Base-by-base conservation (phyloP, 108 stramenopile species). In the Seminavis robusta region DNA sequence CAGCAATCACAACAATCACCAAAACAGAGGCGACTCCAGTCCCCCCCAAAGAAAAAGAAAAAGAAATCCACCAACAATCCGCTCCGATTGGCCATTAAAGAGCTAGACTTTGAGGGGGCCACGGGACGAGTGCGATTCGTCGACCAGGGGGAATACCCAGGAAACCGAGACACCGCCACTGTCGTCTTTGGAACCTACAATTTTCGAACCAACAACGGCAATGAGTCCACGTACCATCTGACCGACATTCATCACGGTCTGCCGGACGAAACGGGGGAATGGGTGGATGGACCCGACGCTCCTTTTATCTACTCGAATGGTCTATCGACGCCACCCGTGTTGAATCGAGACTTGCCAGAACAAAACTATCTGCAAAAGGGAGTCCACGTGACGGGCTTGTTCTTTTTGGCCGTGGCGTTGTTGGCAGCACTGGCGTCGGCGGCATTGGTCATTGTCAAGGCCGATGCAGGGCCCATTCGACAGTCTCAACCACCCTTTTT, bases 401-500 rank as follows among this genome's bases (percentile, higher is more conserved):
- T 16, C 42, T 43, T 5, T 21, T 43, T 16, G 42, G 42, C 5
- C 17, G 17, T 43, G 6, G 20, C 10, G 42, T 16, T 43, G 17
- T 43, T 6, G 17, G 10, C 4, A 21, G 20, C 10, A n/a, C 21
- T 11, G 17, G n/a, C n/a, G n/a, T 21, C 4, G 17, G 42, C 15
- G n/a, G 15, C 21, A n/a, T 43, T 16, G 42, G 42, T 43, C 10
- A 4, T 43, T 10, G 9, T 43, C 6, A 21, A 16, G 20, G 42
- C 42, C 17, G 23, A 43, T 21, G 23, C 42, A 43, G 23, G 42
- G 42, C 21, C 15, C 15, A 21, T 5, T 21, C 42, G n/a, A 56
- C 61, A 1, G 44, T 56, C 42, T 72, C 73, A 41, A 72, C 77
- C 5, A 33, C 61, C 6, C 74, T 78, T 51, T 58, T 78, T 10